phyloP scores from a whole-genome alignment of 257 asterid genomes.

The Ajuga chamaepitys region DNA sequence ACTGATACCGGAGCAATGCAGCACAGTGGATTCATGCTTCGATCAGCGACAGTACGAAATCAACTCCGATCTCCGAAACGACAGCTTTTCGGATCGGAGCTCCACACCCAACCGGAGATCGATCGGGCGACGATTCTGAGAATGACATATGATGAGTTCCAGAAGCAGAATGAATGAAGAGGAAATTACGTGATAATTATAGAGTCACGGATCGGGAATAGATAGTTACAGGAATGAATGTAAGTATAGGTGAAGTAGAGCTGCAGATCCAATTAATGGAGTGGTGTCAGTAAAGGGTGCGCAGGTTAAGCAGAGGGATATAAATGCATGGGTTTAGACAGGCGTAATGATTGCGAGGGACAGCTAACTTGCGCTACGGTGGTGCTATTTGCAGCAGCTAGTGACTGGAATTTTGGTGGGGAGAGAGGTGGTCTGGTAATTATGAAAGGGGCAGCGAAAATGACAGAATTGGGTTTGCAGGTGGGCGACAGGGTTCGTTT shows the following conservation, averaged over 20 bases:
- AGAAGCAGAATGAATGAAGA: not conserved
- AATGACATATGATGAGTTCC: conserved; percentile 42
- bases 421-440: not conserved
- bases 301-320: conserved; percentile 46
- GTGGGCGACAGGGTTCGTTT: conserved; percentile 24
- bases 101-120: conserved; percentile 57
- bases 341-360: conserved; percentile 43
- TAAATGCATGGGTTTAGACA: conserved; percentile 38
- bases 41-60: not conserved
- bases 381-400: conserved; percentile 15
- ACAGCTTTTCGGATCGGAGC: conserved; percentile 13
- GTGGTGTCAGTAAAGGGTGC: conserved; percentile 35
- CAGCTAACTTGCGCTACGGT: conserved; percentile 62
- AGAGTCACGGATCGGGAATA: conserved; percentile 20
- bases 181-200: not conserved
- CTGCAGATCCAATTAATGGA: conserved; percentile 48
- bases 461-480: conserved; percentile 44
- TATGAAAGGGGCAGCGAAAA: conserved; percentile 25
- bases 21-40: conserved; percentile 89
- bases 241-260: conserved; percentile 29
- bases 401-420: conserved; percentile 20
- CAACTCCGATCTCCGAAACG: conserved; percentile 29
- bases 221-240: conserved; percentile 25
- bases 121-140: conserved; percentile 40
- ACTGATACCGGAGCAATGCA: conserved; percentile 99